Evolutionary conservation across 805 yeast species (phyloP).

Genomic region (Pichia occidentalis): DNA sequence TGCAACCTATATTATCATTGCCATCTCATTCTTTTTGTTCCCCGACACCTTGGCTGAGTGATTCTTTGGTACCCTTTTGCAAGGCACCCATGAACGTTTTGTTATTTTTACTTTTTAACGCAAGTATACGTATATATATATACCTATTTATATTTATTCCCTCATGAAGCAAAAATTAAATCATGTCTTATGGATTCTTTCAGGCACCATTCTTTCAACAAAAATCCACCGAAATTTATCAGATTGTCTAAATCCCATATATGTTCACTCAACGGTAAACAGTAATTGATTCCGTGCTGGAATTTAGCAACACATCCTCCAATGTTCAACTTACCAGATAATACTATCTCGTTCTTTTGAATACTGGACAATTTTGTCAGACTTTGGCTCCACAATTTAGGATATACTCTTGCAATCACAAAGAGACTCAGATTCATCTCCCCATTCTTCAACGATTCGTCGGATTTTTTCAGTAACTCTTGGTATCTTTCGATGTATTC

Average conservation of each 20-base stretch:
- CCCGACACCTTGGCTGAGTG: conserved; percentile 47
- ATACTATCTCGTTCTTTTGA: conserved; percentile 6
- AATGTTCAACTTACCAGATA: not conserved
- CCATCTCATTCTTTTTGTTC: conserved; percentile 82
- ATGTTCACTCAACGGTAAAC: conserved; percentile 14
- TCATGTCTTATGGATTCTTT: conserved; percentile 1
- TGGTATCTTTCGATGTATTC: conserved; percentile 10
- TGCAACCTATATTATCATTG: conserved; percentile 79
- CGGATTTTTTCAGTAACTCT: conserved; percentile 6
- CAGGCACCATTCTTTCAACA: conserved; percentile 20
- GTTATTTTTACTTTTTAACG: not conserved
- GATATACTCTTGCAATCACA: conserved; percentile 14
- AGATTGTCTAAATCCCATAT: conserved; percentile 14
- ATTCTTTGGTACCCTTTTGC: not conserved
- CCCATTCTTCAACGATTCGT: conserved; percentile 14
- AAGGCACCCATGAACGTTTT: not conserved
- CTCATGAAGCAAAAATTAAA: not conserved
- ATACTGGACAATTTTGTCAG: conserved; percentile 6
- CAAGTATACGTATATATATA: too few species aligned
- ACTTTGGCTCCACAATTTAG: conserved; percentile 13
- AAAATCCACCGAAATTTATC: conserved; percentile 20
- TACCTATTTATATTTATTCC: not conserved
- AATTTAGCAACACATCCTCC: not conserved
- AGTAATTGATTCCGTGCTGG: conserved; percentile 12
- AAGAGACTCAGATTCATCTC: conserved; percentile 16